phyloP scores from a whole-genome alignment of 208 protist species.

The Trichomonas tenax region DNA sequence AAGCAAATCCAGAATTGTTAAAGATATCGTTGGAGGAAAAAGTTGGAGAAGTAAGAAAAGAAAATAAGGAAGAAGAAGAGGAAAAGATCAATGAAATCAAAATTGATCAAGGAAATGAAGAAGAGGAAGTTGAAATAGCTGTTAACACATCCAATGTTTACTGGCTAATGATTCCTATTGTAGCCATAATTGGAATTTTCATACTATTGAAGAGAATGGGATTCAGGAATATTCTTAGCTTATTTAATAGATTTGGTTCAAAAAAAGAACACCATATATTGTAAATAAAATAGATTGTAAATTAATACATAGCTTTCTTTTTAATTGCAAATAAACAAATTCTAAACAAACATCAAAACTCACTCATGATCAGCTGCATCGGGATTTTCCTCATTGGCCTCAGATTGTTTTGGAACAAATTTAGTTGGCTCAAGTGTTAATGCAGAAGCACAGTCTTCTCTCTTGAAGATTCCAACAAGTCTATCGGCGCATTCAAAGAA shows the following conservation, averaged over 20 bases:
- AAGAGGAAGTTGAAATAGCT: neutral
- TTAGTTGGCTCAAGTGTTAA: constrained; percentile 60
- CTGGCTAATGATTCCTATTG: neutral
- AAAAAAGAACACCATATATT: neutral
- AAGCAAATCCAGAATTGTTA: neutral
- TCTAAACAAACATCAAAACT: too few species aligned
- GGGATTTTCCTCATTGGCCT: neutral
- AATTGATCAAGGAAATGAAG: neutral
- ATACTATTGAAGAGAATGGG: neutral
- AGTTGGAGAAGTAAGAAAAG: neutral
- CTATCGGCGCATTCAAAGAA: constrained; percentile 49
- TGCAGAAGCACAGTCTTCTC: constrained; percentile 81
- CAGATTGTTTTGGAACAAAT: neutral
- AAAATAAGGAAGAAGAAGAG: neutral
- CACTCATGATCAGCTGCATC: too few species aligned
- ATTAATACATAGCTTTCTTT: too few species aligned
- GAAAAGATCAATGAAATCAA: neutral
- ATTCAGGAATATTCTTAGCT: neutral
- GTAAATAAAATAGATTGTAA: neutral
- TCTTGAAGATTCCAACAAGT: constrained; percentile 94
- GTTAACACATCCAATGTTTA: neutral
- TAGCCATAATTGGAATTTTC: neutral
- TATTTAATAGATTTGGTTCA: neutral
- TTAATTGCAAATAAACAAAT: too few species aligned
- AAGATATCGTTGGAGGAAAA: neutral